Evolutionary conservation across 331 rosid genomes (phyloP), one percentile per base, ranked within the genome.

Genomic region (Pyracantha coccinea): DNA sequence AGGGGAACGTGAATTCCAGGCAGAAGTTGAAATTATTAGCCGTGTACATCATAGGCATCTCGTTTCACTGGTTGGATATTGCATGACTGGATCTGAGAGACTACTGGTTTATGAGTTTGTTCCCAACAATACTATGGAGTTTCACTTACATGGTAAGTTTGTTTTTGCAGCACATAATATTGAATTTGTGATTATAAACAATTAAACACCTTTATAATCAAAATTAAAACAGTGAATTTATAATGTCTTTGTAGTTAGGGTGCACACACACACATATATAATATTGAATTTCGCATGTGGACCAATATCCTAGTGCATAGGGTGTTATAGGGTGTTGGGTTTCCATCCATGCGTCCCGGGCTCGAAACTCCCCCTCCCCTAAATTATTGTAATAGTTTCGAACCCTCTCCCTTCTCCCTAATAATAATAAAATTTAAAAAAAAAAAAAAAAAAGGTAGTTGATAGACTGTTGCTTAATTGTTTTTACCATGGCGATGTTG

Each of bases 41-140:
- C 95, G 99, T 29, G 99, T 94, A 19, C 99, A 94, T 80, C 99
- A 94, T 78, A 87, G 88, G 53, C 99, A 94, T 82, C 97, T 94
- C 55, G 99, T 94, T 72, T 94, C 97, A 41, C 82, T 94, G 81
- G 99, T 94, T 69, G 99, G 99, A 59, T 92, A 90, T 71, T 94
- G 97, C 85, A 94, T 83, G 78, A 82, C 89, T 25, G 99, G 99
- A 31, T 52, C 86, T 15, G 82, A 86, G 78, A 87, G 99, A 86
- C 84, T 94, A 69, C 95, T 94, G 78, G 99, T 94, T 73, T 94
- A 94, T 77, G 99, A 94, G 57, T 94, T 91, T 78, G 96, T 94
- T 77, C 88, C 97, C 0, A 94, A 94, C 82, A 83, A 90, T 65
- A 94, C 97, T 8, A 29, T 94, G 89, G 99, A 94, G 89, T 94